Percentiles rank a stretch among this genome's conserved stretches.
These are phyloP conservation scores for Leccinum olivaceopallidum DNA, from an alignment of 768 basidiomycete species.

Conservation along the genomic window DNA sequence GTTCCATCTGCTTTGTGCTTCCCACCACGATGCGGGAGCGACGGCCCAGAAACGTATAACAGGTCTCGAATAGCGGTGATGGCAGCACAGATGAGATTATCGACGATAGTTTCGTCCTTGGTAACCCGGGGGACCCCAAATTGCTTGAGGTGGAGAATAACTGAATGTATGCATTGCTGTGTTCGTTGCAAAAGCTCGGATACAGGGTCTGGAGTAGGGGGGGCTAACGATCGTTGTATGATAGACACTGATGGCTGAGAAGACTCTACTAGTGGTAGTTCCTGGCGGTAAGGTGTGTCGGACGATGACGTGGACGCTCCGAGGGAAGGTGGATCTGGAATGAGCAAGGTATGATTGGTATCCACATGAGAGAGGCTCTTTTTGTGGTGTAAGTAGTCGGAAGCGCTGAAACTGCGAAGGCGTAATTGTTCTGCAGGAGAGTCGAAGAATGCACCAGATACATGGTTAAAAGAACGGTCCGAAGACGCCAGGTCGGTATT, in stretches of 20 bases:
- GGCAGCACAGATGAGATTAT: constrained; percentile 56
- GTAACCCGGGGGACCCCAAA: constrained; percentile 45
- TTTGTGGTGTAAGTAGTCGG: constrained; percentile 5
- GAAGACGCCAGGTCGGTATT: constrained; percentile 23
- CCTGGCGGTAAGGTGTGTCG: constrained; percentile 7
- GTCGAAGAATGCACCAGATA: constrained; percentile 11
- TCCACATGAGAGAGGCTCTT: constrained; percentile 4
- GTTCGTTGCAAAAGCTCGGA: constrained; percentile 60
- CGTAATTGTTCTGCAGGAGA: constrained; percentile 15
- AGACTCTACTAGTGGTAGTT: not conserved
- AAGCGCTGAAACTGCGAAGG: constrained; percentile 20
- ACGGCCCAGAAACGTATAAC: constrained; percentile 61
- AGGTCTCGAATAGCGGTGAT: constrained; percentile 70
- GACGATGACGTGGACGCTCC: constrained; percentile 5
- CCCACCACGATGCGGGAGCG: constrained; percentile 55
- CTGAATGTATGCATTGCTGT: constrained; percentile 56
- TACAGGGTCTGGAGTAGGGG: constrained; percentile 55
- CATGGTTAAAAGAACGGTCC: constrained; percentile 7
- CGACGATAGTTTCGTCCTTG: constrained; percentile 58
- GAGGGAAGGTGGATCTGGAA: constrained; percentile 9
- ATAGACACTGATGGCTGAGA: not conserved
- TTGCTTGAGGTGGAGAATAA: constrained; percentile 58
- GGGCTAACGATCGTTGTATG: constrained; percentile 51
- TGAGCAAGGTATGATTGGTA: not conserved
- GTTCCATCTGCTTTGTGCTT: constrained; percentile 33